Evolutionary conservation across 2,329 filamentous ascomycete genomes (phyloP).

Genomic region (Thielaviopsis euricoi): DNA sequence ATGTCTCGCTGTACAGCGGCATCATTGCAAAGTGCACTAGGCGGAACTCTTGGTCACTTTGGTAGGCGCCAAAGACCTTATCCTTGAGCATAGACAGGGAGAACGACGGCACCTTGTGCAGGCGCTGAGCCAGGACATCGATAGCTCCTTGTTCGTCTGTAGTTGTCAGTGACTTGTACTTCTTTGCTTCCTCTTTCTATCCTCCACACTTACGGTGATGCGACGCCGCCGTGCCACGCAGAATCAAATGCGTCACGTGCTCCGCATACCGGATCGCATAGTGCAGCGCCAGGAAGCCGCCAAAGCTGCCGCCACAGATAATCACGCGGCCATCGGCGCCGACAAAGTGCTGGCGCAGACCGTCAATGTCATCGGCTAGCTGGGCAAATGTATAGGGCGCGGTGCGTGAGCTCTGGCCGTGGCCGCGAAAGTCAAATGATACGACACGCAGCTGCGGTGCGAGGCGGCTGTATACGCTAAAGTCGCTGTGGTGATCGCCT

Average conservation of each 20-base stretch:
- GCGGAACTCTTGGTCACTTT: slow-evolving; percentile 22
- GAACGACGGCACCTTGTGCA: slow-evolving; percentile 20
- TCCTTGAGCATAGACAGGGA: slow-evolving; percentile 21
- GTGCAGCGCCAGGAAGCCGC: slow-evolving; percentile 23
- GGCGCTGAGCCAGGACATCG: slow-evolving; percentile 17
- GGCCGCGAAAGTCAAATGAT: slow-evolving; percentile 23
- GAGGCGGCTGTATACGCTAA: slow-evolving; percentile 18
- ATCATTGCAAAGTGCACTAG: slow-evolving; percentile 22
- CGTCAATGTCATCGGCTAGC: slow-evolving; percentile 23
- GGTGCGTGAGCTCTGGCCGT: slow-evolving; percentile 20
- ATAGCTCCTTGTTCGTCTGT: slow-evolving; percentile 21
- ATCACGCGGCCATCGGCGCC: slow-evolving; percentile 15
- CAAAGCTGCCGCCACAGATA: slow-evolving; percentile 24
- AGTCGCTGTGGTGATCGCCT: slow-evolving; percentile 22
- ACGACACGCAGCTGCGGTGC: slow-evolving; percentile 18
- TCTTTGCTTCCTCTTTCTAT: background rate
- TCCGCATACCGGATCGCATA: slow-evolving; percentile 23
- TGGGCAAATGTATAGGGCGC: slow-evolving; percentile 22
- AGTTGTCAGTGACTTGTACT: background rate
- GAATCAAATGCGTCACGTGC: slow-evolving; percentile 19
- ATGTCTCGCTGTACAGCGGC: slow-evolving; percentile 22
- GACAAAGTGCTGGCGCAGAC: slow-evolving; percentile 18
- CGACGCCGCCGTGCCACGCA: slow-evolving; percentile 22
- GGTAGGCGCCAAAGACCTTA: slow-evolving; percentile 23
- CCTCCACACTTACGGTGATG: slow-evolving; percentile 17